Evolutionary conservation across 2,329 filamentous ascomycete genomes (phyloP), one percentile per base, ranked within the genome.

Genomic region (Harringtonia aguacate): DNA sequence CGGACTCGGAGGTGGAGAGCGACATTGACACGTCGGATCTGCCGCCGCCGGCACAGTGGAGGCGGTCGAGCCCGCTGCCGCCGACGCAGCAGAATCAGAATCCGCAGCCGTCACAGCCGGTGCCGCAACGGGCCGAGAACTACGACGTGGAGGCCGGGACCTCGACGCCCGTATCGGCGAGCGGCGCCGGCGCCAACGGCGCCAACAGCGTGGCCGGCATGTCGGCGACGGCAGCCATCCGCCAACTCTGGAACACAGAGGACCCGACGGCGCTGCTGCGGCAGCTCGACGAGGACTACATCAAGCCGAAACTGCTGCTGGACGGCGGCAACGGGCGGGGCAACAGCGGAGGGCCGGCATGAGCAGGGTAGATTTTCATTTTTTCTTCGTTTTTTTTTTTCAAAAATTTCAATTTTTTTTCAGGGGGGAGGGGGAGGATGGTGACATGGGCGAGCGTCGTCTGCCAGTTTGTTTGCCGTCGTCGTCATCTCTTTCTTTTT

Each of bases 261-360:
- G 92, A 98, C 60, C 88, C 94, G 36, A 84, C 86, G 10, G 87
- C 84, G 37, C 78, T 94, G 65, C 94, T 98, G 62, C 81, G 81
- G 53, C 89, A 95, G 64, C 68, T 98, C 48, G 92, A 98, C 60
- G 92, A 98, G 62, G 87, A 56, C 44, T 56, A 49, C 43, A 56
- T 55, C 47, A 53, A 52, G 48, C 53, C 53, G 35, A 54, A 51
- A 47, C 52, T 55, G 36, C 48, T 55, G 40, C 50, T 55, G 41
- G 53, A 55, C 46, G 51, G 51, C 30, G 50, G 52, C 38, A 47
- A 50, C 36, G 53, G 51, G 8, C 49, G 52, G 5, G 48, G 46
- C 31, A 48, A 49, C 24, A 46, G 50, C 29, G 46, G 44, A 15
- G 43, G 47, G 27, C 44, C 46, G 29, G 49, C 47, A 27, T 50